phyloP scores from a whole-genome alignment of 345 rosid species.

The Noccaea bulbosa region DNA sequence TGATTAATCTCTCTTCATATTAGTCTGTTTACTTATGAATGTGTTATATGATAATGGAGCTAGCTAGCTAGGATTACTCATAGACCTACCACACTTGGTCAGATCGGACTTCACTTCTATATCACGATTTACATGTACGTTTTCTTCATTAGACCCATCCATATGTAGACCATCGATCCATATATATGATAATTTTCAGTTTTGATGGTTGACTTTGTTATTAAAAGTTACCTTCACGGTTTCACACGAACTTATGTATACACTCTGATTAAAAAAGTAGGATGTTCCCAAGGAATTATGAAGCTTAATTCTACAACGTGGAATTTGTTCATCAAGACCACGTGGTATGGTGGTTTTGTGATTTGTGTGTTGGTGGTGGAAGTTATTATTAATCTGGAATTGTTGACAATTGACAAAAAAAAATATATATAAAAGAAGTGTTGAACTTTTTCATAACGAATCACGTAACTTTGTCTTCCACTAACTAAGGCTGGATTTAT shows the following conservation, averaged over 20 bases:
- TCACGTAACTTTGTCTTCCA: slow-evolving; percentile 35
- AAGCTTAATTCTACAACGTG: slow-evolving; percentile 10
- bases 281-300: neutral
- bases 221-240: neutral
- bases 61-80: slow-evolving; percentile 1
- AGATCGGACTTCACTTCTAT: neutral
- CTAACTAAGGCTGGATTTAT: slow-evolving; percentile 17
- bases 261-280: neutral
- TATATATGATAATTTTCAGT: neutral
- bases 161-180: too few species aligned
- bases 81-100: slow-evolving; percentile 27
- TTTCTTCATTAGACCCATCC: neutral
- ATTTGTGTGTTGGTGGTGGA: slow-evolving; percentile 19
- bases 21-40: slow-evolving; percentile 6
- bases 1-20: slow-evolving; percentile 11
- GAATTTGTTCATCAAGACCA: slow-evolving; percentile 19
- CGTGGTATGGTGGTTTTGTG: slow-evolving; percentile 30
- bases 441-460: slow-evolving; percentile 32
- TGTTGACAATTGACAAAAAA: neutral
- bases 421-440: neutral
- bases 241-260: slow-evolving; percentile 3
- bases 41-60: slow-evolving; percentile 4
- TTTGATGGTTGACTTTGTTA: slow-evolving; percentile 8
- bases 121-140: neutral
- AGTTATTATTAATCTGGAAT: neutral